phyloP scores from a whole-genome alignment of 768 basidiomycete species.

The Infundibulicybe gibba region DNA sequence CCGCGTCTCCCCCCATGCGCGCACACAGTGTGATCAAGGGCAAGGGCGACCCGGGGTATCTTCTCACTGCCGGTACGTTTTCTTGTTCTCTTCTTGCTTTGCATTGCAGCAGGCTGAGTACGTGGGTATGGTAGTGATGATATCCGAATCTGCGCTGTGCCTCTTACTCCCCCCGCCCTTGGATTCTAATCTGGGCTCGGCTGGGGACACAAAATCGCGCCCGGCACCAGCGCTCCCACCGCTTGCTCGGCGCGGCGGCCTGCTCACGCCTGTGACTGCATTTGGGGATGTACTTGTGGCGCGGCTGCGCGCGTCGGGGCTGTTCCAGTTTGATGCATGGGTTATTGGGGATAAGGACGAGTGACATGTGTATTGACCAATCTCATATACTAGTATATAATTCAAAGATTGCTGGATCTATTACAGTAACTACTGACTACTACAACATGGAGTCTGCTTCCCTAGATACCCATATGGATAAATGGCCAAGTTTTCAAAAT shows the following conservation, averaged over 20 bases:
- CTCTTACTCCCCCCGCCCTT: constrained; percentile 48
- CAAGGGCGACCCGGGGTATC: constrained; percentile 77
- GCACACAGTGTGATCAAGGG: constrained; percentile 63
- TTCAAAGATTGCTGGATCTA: too few species aligned
- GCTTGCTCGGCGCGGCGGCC: constrained; percentile 62
- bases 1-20: constrained; percentile 38
- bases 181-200: constrained; percentile 8
- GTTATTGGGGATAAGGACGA: constrained; percentile 23
- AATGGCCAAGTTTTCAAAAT: too few species aligned
- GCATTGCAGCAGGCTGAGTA: constrained; percentile 5
- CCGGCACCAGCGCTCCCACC: constrained; percentile 48
- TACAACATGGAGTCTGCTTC: too few species aligned
- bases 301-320: constrained; percentile 56
- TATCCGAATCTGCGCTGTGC: constrained; percentile 76
- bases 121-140: constrained; percentile 50
- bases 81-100: background rate
- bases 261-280: constrained; percentile 81
- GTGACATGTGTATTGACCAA: too few species aligned
- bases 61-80: constrained; percentile 47
- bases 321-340: constrained; percentile 54
- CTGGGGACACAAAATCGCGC: constrained; percentile 10
- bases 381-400: too few species aligned
- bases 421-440: too few species aligned
- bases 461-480: too few species aligned
- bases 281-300: constrained; percentile 74